Base-by-base conservation (phyloP, 2,329 filamentous ascomycete species). In the Didymella pomorum region DNA sequence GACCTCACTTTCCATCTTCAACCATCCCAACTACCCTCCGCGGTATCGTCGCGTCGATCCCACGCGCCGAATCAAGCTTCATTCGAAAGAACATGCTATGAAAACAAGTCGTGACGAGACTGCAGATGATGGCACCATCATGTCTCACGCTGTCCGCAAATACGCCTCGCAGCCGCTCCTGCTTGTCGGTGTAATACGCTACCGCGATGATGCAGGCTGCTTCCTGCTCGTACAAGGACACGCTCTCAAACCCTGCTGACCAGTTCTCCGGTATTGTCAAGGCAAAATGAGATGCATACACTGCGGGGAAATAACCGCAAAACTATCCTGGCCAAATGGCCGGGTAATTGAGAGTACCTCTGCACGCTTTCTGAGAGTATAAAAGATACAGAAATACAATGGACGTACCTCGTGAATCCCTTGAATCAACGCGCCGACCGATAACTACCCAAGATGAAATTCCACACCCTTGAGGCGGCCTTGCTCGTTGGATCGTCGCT, bases 401-500 rank as follows among this genome's bases (percentile, higher is more conserved):
- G n/a, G 9, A 57, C 42, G 21, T 51, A 37, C 28, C n/a, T n/a
- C 14, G 35, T 39, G 11, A 26, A 21, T 7, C 10, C 26, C n/a
- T 20, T 4, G 18, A 16, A 11, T 52, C 49, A 42, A 52, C 28
- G 2, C 18, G 9, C 11, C 28, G 16, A 26, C 8, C 20, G 11
- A 39, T 1, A 12, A 8, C 4, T 10, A 41, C 37, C 29, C 41
- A 62, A 44, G 43, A 68, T 68, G 65, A 61, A 25, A 23, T 56
- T 50, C 25, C 33, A 58, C 35, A 62, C 56, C 5, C 41, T 64
- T 5, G 53, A 60, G 23, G 45, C 61, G 31, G 62, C 62, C n/a
- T 43, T 66, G 21, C 52, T 71, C 37, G 46, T 67, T 29, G 68
- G 64, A 42, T 63, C 53, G 12, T 44, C 61, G 18, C 39, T 68